Conservation (phyloP, 2,329 filamentous ascomycete genomes). For the Aspergillus jensenii region DNA sequence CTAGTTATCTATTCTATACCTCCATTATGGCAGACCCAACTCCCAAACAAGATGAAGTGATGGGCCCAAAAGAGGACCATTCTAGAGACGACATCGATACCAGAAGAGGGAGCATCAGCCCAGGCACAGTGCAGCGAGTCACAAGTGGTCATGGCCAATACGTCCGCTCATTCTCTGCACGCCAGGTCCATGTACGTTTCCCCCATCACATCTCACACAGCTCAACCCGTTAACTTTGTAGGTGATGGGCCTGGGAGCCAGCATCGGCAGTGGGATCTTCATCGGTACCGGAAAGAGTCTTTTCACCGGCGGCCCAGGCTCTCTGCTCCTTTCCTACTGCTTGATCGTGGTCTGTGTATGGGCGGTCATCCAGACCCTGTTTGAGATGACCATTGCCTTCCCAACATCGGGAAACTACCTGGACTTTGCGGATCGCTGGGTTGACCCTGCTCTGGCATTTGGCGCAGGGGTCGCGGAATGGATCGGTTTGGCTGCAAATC, state of each 20-base stretch:
- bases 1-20: too few relatives aligned
- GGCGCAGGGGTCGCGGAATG: constrained; percentile 32
- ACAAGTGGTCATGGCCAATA: not conserved
- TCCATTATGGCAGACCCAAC: too few relatives aligned
- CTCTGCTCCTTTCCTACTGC: constrained; percentile 6
- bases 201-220: not conserved
- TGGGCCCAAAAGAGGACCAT: too few relatives aligned
- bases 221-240: not conserved
- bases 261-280: constrained; percentile 10
- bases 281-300: constrained; percentile 12
- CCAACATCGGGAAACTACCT: constrained; percentile 39
- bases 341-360: constrained; percentile 9
- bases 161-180: not conserved
- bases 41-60: too few relatives aligned
- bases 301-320: constrained; percentile 8
- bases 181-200: constrained; percentile 3
- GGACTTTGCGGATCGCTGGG: constrained; percentile 39
- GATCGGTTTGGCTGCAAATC: constrained; percentile 11
- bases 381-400: constrained; percentile 13
- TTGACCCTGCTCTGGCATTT: constrained; percentile 41
- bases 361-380: constrained; percentile 11
- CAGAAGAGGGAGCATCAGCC: too few relatives aligned
- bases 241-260: constrained; percentile 9
- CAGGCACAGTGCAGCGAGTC: too few relatives aligned
- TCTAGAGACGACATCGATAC: too few relatives aligned